These are phyloP conservation scores for Metschnikowia aberdeeniae DNA, from an alignment of 805 yeast species.

Conservation along the genomic window DNA sequence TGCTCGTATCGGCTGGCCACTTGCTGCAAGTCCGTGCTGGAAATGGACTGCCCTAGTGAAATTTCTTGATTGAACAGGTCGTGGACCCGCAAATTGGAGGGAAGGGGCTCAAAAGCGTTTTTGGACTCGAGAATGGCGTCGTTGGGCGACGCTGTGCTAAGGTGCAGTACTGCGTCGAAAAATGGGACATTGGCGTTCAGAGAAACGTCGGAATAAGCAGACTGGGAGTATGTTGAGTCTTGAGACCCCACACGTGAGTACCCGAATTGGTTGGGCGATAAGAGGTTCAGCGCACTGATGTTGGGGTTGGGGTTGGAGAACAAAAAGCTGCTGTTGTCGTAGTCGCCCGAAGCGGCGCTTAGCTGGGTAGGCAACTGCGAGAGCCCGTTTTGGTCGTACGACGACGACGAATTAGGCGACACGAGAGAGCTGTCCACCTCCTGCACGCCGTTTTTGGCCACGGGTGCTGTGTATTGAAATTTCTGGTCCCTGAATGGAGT, in stretches of 20 bases:
- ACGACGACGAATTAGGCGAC: slow-evolving; percentile 3
- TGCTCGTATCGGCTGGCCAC: slow-evolving; percentile 1
- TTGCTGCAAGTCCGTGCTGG: slow-evolving; percentile 28
- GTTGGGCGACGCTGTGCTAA: slow-evolving; percentile 14
- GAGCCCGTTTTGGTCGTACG: neutral
- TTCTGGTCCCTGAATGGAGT: too few species aligned
- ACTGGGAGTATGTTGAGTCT: slow-evolving; percentile 19
- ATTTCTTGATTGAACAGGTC: slow-evolving; percentile 33
- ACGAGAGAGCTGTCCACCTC: neutral
- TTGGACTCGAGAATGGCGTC: neutral
- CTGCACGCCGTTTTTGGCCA: neutral
- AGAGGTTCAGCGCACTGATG: slow-evolving; percentile 14
- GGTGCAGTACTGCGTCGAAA: slow-evolving; percentile 34
- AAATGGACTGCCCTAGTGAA: slow-evolving; percentile 36
- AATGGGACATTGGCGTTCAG: slow-evolving; percentile 37
- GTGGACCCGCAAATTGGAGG: neutral
- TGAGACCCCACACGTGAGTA: slow-evolving; percentile 10
- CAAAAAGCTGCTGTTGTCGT: neutral
- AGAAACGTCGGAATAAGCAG: slow-evolving; percentile 31
- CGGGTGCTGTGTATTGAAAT: too few species aligned
- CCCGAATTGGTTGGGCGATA: slow-evolving; percentile 15
- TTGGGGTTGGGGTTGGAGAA: slow-evolving; percentile 14
- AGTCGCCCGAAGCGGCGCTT: neutral
- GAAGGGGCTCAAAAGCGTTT: slow-evolving; percentile 4
- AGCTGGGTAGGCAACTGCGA: neutral